Conservation (phyloP, 345 rosid genomes). For the Microthlaspi erraticum region DNA sequence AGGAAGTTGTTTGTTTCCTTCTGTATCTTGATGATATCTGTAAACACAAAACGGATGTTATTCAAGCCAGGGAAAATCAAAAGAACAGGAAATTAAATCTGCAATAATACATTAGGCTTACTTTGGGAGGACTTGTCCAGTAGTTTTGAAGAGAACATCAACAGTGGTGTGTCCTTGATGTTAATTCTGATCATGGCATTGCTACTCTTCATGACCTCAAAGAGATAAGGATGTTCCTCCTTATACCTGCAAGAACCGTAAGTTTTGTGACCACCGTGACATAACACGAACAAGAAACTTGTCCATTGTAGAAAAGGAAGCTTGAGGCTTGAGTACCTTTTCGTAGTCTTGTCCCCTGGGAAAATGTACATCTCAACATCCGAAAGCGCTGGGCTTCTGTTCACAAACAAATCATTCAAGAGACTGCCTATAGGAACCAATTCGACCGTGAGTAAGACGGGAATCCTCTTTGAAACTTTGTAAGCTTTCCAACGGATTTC, state of each 20-base stretch:
- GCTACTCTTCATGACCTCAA: slow-evolving; percentile 47
- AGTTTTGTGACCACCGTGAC: slow-evolving; percentile 4
- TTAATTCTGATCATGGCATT: slow-evolving; percentile 55
- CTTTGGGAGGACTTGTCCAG: slow-evolving; percentile 55
- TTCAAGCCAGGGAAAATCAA: background rate
- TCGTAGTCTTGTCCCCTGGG: slow-evolving; percentile 48
- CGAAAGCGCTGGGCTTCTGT: slow-evolving; percentile 50
- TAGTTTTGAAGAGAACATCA: slow-evolving; percentile 69
- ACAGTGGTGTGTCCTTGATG: slow-evolving; percentile 56
- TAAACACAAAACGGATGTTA: background rate
- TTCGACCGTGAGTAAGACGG: slow-evolving; percentile 51
- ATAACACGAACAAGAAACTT: slow-evolving; percentile 22
- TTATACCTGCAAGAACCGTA: slow-evolving; percentile 39
- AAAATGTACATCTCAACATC: slow-evolving; percentile 67
- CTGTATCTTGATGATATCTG: slow-evolving; percentile 41
- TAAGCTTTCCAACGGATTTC: slow-evolving; percentile 51
- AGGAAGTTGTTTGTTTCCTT: slow-evolving; percentile 39
- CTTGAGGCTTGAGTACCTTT: slow-evolving; percentile 52
- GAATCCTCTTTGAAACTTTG: slow-evolving; percentile 51
- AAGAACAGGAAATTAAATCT: background rate
- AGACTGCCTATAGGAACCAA: slow-evolving; percentile 50
- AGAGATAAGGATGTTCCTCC: slow-evolving; percentile 41
- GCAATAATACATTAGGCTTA: slow-evolving; percentile 42
- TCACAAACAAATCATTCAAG: slow-evolving; percentile 47
- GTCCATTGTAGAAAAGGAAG: background rate